Evolutionary conservation across 2,329 filamentous ascomycete species (phyloP).

Genomic region (Claviceps sp.): DNA sequence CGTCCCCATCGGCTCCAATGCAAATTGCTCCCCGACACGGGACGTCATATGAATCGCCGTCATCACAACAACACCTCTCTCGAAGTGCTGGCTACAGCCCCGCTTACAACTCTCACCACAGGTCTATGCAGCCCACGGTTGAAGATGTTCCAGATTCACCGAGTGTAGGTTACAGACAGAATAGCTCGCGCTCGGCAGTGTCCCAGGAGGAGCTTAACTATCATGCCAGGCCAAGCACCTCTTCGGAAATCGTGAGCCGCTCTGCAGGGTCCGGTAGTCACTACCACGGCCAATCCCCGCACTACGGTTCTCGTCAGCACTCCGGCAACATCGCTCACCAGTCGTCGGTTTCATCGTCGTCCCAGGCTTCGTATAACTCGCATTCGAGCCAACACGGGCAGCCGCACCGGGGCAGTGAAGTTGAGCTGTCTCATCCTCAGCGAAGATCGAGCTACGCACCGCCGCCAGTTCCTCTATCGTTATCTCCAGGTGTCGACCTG

Average conservation of each 20-base stretch:
- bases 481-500: constrained; percentile 49
- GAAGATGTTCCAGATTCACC: constrained; percentile 50
- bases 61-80: constrained; percentile 34
- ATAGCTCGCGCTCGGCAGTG: constrained; percentile 12
- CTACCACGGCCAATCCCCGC: constrained; percentile 12
- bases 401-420: constrained; percentile 20
- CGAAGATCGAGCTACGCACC: constrained; percentile 25
- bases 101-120: constrained; percentile 31
- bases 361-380: constrained; percentile 13
- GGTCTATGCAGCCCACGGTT: constrained; percentile 47
- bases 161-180: constrained; percentile 15
- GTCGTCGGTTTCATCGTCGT: constrained; percentile 17
- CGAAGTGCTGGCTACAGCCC: constrained; percentile 35
- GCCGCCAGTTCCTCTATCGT: constrained; percentile 38
- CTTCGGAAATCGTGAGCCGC: constrained; percentile 29
- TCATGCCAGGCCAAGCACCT: constrained; percentile 26
- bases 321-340: constrained; percentile 10
- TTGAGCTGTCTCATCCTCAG: constrained; percentile 21
- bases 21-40: constrained; percentile 14
- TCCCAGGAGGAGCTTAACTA: constrained; percentile 26
- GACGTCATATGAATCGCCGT: constrained; percentile 21
- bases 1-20: constrained; percentile 26
- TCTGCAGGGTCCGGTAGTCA: constrained; percentile 18
- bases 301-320: constrained; percentile 11
- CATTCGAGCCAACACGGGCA: constrained; percentile 20